Base-by-base conservation (phyloP, 208 protist species). In the Wallacemonas sp. region DNA sequence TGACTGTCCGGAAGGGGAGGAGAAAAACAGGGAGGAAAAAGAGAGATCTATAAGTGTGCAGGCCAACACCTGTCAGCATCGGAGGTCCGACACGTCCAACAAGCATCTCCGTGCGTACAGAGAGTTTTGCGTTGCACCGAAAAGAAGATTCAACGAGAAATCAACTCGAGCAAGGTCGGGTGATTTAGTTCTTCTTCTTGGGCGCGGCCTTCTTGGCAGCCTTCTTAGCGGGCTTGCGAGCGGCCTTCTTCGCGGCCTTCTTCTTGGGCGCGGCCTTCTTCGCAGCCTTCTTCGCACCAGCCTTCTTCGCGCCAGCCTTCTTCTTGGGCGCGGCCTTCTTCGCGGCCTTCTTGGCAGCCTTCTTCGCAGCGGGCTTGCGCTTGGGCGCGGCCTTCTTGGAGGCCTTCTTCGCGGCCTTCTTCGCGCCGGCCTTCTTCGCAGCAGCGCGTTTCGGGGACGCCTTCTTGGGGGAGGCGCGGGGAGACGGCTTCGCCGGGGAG, bases 181-280 rank as follows among this genome's bases (percentile, higher is more conserved):
- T 19, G 52, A 39, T 39, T 41, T 58, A 58, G 52, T 58, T 33
- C 52, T 58, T 33, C 52, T 58, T 58, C 52, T 58, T 58, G 52
- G 52, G 52, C 48, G 57, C 61, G 32, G 54, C 52, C 72, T 68
- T 69, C 47, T 55, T 55, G 47, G 47, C 47, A 39, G 47, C 47
- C 47, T 55, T 55, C 47, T 78, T 78, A 23, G 55, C 72, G 0
- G 61, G 24, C 60, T 68, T 68, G 36, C 26, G 61, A 49, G 65
- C 65, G 29, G 55, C 43, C 52, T 74, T 76, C 70, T 76, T 76
- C 17, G 56, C 43, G 38, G 61, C 58, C 1, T 43, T 48, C 57
- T 65, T 68, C 49, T 49, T 46, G 47, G 24, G 29, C 11, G 38
- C 65, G 47, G 65, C 44, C 74, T 85, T 84, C 61, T 61, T 70